phyloP scores from a whole-genome alignment of 768 basidiomycete genomes.

The Serendipita sp. region DNA sequence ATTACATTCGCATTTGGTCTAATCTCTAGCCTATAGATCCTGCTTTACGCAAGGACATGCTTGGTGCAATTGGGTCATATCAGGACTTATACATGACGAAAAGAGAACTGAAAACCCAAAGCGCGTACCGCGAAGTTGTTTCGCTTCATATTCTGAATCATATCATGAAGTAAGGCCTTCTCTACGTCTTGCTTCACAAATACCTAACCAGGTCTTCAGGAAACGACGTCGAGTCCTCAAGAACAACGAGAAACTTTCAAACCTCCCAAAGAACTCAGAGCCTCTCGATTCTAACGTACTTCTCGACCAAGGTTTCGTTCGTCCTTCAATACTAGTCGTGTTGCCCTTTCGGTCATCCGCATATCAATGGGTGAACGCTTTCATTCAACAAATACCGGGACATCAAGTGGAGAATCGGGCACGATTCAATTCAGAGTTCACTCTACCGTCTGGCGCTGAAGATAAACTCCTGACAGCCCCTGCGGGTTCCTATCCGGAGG shows the following conservation, averaged over 20 bases:
- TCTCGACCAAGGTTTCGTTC: conserved; percentile 95
- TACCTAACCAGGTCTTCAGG: conserved; percentile 28
- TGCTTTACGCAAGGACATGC: conserved; percentile 48
- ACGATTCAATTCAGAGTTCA: conserved; percentile 71
- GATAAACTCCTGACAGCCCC: conserved; percentile 69
- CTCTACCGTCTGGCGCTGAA: conserved; percentile 55
- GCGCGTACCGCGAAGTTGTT: conserved; percentile 47
- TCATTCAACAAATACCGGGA: conserved; percentile 60
- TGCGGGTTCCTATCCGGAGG: conserved; percentile 62
- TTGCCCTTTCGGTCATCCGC: conserved; percentile 88
- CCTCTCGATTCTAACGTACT: conserved; percentile 47
- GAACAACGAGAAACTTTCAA: conserved; percentile 84
- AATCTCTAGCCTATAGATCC: conserved; percentile 26
- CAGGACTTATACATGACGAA: conserved; percentile 65
- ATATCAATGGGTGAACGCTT: conserved; percentile 61
- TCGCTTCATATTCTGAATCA: conserved; percentile 79
- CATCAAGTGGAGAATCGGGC: conserved; percentile 81
- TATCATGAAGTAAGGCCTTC: conserved; percentile 55
- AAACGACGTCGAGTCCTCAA: conserved; percentile 81
- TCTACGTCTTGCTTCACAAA: not conserved
- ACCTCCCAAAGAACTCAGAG: conserved; percentile 41
- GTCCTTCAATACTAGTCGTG: conserved; percentile 80
- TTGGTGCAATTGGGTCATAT: conserved; percentile 50
- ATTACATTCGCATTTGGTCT: not conserved
- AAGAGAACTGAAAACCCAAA: conserved; percentile 47